These are phyloP conservation scores for Apophysomyces variabilis DNA, from an alignment of 371 early-diverging fungal species.

Conservation along the genomic window DNA sequence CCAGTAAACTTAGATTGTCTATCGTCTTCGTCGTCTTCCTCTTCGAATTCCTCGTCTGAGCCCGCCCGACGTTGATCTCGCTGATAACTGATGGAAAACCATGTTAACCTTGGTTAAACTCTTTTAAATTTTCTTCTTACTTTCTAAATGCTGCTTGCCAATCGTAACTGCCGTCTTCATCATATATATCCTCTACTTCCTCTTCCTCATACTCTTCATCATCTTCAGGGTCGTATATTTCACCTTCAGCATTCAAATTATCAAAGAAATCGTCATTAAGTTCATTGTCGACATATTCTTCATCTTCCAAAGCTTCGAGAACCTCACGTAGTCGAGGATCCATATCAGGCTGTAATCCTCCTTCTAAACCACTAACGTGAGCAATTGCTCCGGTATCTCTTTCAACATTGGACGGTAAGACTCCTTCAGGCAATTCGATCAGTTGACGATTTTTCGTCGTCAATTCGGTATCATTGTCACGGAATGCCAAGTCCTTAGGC, in stretches of 20 bases:
- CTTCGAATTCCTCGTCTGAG: conserved; percentile 33
- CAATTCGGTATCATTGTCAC: conserved; percentile 23
- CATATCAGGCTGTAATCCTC: conserved; percentile 80
- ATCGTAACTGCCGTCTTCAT: conserved; percentile 49
- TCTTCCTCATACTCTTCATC: conserved; percentile 55
- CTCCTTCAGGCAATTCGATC: conserved; percentile 74
- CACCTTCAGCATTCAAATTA: conserved; percentile 56
- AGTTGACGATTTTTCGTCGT: conserved; percentile 34
- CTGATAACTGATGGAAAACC: conserved; percentile 35
- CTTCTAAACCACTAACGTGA: conserved; percentile 47
- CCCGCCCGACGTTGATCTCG: conserved; percentile 42
- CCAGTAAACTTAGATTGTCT: conserved; percentile 53
- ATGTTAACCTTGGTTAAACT: neutral
- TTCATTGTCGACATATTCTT: conserved; percentile 79
- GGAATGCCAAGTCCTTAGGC: conserved; percentile 21
- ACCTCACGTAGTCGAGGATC: conserved; percentile 83
- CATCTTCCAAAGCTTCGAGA: conserved; percentile 91
- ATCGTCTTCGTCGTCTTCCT: conserved; percentile 51
- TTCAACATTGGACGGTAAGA: conserved; percentile 72
- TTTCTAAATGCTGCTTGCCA: conserved; percentile 77
- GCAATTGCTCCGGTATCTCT: conserved; percentile 52
- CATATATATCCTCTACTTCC: conserved; percentile 55
- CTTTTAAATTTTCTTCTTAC: conserved; percentile 30
- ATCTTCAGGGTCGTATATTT: conserved; percentile 45
- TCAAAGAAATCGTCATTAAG: conserved; percentile 81